A percentile compares a stretch with the other conserved stretches of the same genome.
Conservation (phyloP, 768 basidiomycete species). For the Crepidotus variabilis region DNA sequence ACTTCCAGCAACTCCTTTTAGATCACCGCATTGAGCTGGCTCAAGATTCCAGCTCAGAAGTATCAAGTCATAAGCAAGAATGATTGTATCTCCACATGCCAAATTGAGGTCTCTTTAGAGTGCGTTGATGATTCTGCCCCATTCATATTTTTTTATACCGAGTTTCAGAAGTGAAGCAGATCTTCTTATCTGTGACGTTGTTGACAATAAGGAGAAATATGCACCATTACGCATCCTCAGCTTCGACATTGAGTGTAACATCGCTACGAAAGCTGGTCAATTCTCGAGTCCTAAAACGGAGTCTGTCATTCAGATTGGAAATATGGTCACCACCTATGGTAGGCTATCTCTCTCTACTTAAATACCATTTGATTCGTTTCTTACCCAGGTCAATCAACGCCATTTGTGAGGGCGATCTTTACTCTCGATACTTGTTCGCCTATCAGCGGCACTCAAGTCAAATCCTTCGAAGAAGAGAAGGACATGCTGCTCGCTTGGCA, state of each 20-base stretch:
- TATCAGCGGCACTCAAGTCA: constrained; percentile 88
- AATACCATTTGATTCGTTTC: no score
- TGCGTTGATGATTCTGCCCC: constrained; percentile 28
- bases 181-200: constrained; percentile 81
- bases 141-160: neutral
- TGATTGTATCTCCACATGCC: constrained; percentile 70
- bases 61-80: constrained; percentile 54
- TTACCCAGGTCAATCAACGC: constrained; percentile 70
- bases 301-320: constrained; percentile 94
- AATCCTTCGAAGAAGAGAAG: constrained; percentile 70
- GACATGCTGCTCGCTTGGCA: constrained; percentile 76
- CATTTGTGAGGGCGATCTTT: constrained; percentile 91
- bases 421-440: constrained; percentile 87
- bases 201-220: constrained; percentile 79
- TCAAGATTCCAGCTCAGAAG: constrained; percentile 74
- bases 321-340: constrained; percentile 95
- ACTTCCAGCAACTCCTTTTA: constrained; percentile 24
- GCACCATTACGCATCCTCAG: constrained; percentile 89
- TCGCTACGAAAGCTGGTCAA: constrained; percentile 55
- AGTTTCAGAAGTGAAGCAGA: constrained; percentile 56
- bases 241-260: constrained; percentile 96
- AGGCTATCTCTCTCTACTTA: neutral
- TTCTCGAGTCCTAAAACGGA: constrained; percentile 83
- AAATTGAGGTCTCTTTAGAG: constrained; percentile 77
- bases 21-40: constrained; percentile 96